Evolutionary conservation across 495 filamentous ascomycete species (phyloP).

Genomic region (Entonaema liquescens): DNA sequence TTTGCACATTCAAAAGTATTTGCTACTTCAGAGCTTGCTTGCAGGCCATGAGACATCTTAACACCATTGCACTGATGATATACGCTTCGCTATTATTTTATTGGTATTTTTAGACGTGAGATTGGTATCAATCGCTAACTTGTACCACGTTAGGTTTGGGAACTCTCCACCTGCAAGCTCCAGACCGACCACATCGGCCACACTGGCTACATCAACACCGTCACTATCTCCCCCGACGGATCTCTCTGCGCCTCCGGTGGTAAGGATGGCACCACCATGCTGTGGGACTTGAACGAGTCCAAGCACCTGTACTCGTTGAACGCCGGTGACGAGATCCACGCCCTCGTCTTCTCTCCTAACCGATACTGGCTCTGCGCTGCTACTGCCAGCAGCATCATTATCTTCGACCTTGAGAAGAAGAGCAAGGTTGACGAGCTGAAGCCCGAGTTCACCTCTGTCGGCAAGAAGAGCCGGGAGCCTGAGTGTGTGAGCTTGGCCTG

Average conservation of each 20-base stretch:
- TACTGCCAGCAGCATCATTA: slow-evolving; percentile 96
- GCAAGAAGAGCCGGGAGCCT: slow-evolving; percentile 99
- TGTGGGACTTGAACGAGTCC: slow-evolving; percentile 99
- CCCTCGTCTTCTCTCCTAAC: slow-evolving; percentile 99
- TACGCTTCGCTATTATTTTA: slow-evolving; percentile 32
- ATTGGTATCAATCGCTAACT: slow-evolving; percentile 12
- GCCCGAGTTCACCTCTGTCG: slow-evolving; percentile 94
- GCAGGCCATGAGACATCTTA: slow-evolving; percentile 94
- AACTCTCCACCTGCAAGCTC: slow-evolving; percentile 97
- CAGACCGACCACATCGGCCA: slow-evolving; percentile 99
- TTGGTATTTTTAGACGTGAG: slow-evolving; percentile 28
- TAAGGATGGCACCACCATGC: slow-evolving; percentile 99
- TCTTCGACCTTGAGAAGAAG: slow-evolving; percentile 99
- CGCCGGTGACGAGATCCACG: slow-evolving; percentile 99
- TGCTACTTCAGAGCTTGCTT: slow-evolving; percentile 99
- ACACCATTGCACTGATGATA: slow-evolving; percentile 88
- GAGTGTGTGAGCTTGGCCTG: slow-evolving; percentile 98
- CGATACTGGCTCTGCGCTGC: slow-evolving; percentile 99
- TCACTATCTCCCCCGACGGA: slow-evolving; percentile 99
- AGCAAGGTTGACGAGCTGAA: slow-evolving; percentile 99
- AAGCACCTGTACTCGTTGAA: slow-evolving; percentile 99
- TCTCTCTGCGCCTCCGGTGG: slow-evolving; percentile 99
- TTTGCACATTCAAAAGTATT: slow-evolving; percentile 90
- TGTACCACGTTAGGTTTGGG: slow-evolving; percentile 81
- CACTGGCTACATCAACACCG: slow-evolving; percentile 99